Evolutionary conservation across 495 filamentous ascomycete genomes (phyloP).

Genomic region (Friedmanniomyces simplex): DNA sequence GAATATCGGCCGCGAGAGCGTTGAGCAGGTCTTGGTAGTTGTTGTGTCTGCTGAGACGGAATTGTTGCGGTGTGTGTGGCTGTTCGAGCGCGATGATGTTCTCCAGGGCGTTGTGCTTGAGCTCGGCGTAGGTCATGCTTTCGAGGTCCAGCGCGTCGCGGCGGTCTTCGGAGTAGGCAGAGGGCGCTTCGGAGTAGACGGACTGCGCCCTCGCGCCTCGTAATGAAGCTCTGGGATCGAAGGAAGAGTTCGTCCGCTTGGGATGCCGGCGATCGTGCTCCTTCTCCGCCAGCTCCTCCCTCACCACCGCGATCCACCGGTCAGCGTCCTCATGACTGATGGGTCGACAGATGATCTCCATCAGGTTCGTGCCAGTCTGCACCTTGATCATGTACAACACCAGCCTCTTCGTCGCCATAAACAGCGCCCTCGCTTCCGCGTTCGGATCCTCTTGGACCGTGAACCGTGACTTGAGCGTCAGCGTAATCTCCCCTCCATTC

Average conservation of each 20-base stretch:
- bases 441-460: conserved; percentile 58
- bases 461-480: conserved; percentile 53
- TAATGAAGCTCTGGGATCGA: conserved; percentile 18
- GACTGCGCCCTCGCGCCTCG: conserved; percentile 46
- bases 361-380: conserved; percentile 79
- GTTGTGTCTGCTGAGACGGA: conserved; percentile 82
- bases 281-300: conserved; percentile 63
- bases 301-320: conserved; percentile 71
- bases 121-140: conserved; percentile 77
- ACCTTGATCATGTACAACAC: conserved; percentile 96
- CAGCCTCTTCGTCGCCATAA: conserved; percentile 97
- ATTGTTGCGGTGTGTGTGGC: conserved; percentile 31
- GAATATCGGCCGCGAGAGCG: conserved; percentile 91
- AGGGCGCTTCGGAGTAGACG: conserved; percentile 62
- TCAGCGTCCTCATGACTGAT: conserved; percentile 80
- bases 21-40: conserved; percentile 95
- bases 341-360: conserved; percentile 90
- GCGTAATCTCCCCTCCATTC: conserved; percentile 69
- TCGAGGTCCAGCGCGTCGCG: conserved; percentile 79
- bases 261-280: conserved; percentile 32
- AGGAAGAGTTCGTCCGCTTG: conserved; percentile 5
- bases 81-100: conserved; percentile 85
- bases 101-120: conserved; percentile 87
- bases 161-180: conserved; percentile 30
- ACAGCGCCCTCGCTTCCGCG: conserved; percentile 77